phyloP scores from a whole-genome alignment of 257 asterid species.

The Solanum sejunctum region DNA sequence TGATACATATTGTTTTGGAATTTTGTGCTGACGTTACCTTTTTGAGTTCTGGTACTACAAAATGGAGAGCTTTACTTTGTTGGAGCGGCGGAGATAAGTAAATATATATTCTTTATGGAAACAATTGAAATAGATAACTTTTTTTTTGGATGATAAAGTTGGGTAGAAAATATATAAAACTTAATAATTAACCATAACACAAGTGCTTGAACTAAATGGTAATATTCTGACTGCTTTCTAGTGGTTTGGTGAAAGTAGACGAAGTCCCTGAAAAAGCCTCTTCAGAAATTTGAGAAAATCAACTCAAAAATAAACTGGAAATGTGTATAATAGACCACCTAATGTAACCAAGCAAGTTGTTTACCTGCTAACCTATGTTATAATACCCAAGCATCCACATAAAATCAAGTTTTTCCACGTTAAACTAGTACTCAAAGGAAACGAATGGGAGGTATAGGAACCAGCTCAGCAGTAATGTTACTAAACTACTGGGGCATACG shows the following conservation, averaged over 20 bases:
- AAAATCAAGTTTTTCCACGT: no score
- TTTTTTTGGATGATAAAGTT: not conserved
- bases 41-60: not conserved
- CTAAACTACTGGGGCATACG: not conserved
- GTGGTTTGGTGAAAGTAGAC: no score
- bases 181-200: not conserved
- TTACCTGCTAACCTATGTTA: no score
- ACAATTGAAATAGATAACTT: not conserved
- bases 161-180: not conserved
- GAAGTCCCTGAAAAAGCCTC: no score
- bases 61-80: not conserved
- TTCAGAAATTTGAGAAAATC: no score
- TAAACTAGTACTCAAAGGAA: no score
- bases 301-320: not conserved
- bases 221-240: not conserved
- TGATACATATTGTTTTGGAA: slow-evolving; percentile 1
- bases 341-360: no score
- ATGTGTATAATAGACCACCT: not conserved
- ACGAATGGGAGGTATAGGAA: not conserved
- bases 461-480: not conserved
- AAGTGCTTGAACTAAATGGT: not conserved
- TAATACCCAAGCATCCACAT: no score
- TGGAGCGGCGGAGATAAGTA: not conserved
- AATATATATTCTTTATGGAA: not conserved
- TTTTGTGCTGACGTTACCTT: not conserved